Evolutionary conservation across 2,329 filamentous ascomycete genomes (phyloP).

Genomic region (Allantophomopsis cytisporea): DNA sequence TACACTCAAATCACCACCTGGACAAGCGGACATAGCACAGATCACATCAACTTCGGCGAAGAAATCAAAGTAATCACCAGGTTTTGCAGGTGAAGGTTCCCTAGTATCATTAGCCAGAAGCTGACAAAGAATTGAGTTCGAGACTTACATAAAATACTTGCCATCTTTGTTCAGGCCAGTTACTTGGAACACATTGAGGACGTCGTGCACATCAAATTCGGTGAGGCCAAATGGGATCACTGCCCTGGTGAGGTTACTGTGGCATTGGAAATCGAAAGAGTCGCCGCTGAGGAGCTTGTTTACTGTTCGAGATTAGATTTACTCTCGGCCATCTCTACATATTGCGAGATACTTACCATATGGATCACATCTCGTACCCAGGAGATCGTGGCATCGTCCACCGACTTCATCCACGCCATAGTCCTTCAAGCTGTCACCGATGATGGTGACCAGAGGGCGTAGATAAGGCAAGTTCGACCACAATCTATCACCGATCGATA

Average conservation of each 20-base stretch:
- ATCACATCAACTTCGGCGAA: constrained; percentile 64
- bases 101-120: constrained; percentile 2
- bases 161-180: constrained; percentile 62
- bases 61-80: constrained; percentile 47
- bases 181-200: constrained; percentile 78
- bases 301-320: constrained; percentile 25
- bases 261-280: constrained; percentile 70
- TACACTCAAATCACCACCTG: constrained; percentile 67
- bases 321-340: background rate
- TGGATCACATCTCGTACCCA: constrained; percentile 75
- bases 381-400: constrained; percentile 60
- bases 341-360: constrained; percentile 33
- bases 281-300: constrained; percentile 59
- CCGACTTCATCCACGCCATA: constrained; percentile 50
- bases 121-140: too few relatives aligned
- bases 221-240: constrained; percentile 53
- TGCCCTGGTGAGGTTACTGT: constrained; percentile 67
- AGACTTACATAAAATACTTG: constrained; percentile 56
- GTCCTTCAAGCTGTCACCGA: constrained; percentile 49
- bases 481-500: constrained; percentile 57
- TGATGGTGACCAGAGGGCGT: constrained; percentile 59
- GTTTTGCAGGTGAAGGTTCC: constrained; percentile 30
- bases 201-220: constrained; percentile 70
- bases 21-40: constrained; percentile 54
- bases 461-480: constrained; percentile 72